A percentile compares a stretch with the other conserved stretches of the same genome.
Conservation (phyloP, 768 basidiomycete genomes). For the Asterophora lycoperdoides region DNA sequence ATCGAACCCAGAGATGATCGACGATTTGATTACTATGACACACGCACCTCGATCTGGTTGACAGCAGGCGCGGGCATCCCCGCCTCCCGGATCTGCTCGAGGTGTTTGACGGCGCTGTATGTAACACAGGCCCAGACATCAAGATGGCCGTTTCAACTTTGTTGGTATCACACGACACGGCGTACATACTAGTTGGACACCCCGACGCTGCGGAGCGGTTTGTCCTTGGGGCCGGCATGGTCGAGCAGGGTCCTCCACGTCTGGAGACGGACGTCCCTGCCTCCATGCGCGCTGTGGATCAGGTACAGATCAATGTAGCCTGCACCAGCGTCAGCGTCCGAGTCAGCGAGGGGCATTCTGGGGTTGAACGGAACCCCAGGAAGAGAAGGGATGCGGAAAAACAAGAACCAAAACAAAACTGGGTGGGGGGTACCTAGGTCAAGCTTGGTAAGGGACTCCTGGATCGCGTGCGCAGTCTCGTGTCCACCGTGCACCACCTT, state of each 20-base stretch:
- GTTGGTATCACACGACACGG: not conserved
- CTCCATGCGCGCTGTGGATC: conserved; percentile 68
- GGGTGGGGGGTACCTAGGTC: too few relatives aligned
- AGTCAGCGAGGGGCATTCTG: too few relatives aligned
- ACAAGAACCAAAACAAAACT: too few relatives aligned
- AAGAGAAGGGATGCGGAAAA: too few relatives aligned
- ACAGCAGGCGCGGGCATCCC: conserved; percentile 63
- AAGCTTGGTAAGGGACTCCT: conserved; percentile 47
- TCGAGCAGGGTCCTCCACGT: conserved; percentile 68
- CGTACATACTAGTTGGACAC: conserved; percentile 79
- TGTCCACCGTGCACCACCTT: conserved; percentile 42
- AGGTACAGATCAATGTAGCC: conserved; percentile 62
- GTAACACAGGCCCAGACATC: too few relatives aligned
- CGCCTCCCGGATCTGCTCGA: conserved; percentile 64
- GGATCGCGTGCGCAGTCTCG: conserved; percentile 3
- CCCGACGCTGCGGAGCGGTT: conserved; percentile 58
- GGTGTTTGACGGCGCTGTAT: conserved; percentile 59
- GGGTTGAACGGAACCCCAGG: too few relatives aligned
- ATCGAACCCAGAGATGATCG: too few relatives aligned
- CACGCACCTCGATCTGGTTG: conserved; percentile 78
- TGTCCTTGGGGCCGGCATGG: conserved; percentile 51
- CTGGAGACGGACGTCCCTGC: conserved; percentile 54
- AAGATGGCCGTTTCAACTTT: too few relatives aligned
- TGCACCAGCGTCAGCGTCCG: conserved; percentile 8
- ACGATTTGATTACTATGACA: too few relatives aligned